These are phyloP conservation scores for Nicotiana undulata DNA, from an alignment of 257 asterid species.

Conservation along the genomic window DNA sequence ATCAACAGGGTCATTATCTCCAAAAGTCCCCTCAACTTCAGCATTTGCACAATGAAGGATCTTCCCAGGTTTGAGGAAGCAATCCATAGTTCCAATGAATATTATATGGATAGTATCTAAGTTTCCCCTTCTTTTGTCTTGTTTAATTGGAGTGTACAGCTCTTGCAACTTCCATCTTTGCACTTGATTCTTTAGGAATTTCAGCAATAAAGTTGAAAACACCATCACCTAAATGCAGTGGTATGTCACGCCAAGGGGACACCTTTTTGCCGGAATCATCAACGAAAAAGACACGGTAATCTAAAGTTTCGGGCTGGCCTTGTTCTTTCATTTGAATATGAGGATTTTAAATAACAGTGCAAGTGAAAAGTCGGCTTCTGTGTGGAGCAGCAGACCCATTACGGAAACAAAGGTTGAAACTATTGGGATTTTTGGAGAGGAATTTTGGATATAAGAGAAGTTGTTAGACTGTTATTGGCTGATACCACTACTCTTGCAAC, in stretches of 20 bases:
- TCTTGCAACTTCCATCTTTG: slow-evolving; percentile 99
- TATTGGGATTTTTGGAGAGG: background rate
- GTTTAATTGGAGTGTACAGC: slow-evolving; percentile 83
- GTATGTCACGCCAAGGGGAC: slow-evolving; percentile 98
- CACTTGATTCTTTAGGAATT: slow-evolving; percentile 95
- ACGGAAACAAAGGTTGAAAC: background rate
- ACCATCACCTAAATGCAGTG: slow-evolving; percentile 71
- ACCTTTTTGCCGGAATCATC: slow-evolving; percentile 81
- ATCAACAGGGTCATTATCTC: slow-evolving; percentile 98
- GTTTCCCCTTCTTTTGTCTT: slow-evolving; percentile 95
- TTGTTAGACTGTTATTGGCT: background rate
- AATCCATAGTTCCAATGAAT: slow-evolving; percentile 97
- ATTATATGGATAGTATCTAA: slow-evolving; percentile 87
- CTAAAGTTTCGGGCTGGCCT: slow-evolving; percentile 83
- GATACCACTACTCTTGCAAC: background rate
- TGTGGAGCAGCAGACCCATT: background rate
- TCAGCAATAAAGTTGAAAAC: slow-evolving; percentile 80
- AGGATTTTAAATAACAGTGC: slow-evolving; percentile 69
- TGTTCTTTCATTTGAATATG: slow-evolving; percentile 59
- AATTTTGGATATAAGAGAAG: background rate
- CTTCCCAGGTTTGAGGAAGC: slow-evolving; percentile 99
- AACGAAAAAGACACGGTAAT: slow-evolving; percentile 69
- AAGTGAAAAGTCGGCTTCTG: slow-evolving; percentile 53
- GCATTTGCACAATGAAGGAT: slow-evolving; percentile 72
- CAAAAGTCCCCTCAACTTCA: slow-evolving; percentile 97